Evolutionary conservation across 768 basidiomycete genomes (phyloP), one percentile per base, ranked within the genome.

Genomic region (Thelephora aurantiotincta): DNA sequence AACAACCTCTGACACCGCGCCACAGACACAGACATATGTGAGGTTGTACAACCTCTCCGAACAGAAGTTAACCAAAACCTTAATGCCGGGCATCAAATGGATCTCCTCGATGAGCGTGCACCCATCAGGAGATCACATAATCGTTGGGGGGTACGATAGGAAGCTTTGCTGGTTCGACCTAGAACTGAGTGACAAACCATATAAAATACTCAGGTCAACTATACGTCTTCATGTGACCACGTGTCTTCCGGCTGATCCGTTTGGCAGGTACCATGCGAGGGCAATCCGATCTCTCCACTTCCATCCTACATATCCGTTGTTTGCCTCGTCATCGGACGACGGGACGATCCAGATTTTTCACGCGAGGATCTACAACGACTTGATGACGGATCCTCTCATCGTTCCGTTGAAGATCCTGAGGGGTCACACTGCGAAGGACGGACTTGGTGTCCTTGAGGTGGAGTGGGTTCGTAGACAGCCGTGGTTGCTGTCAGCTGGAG

Each of bases 111-210:
- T 99, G 82, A 93, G 98, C 60, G 75, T 99, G 20, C 96, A 99
- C 65, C 89, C 94, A 18, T 83, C 84, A 45, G 90, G 90, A 23
- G 93, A 98, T 58, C 92, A 99, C 69, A 70, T 99, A 51, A 90
- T 99, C 51, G 88, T 99, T 44, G 96, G 96, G 50, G 90, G 90
- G 43, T 98, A 98, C 63, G 96, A 99, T 68, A 82, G 87, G 55
- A 96, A 97, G 63, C 68, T 99, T 13, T 93, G 91, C 63, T 99
- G 96, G 96, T 98, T 98, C 63, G 96, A 99, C 68, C 70, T 99
- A 54, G 96, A 98, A 58, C 78, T 99, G 48, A 89, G 84, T 55
- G 84, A 88, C 52, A 96, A 94, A 63, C 96, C 96, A 1, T 99
- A 94, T 74, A 97, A 96, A 67, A 79, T 96, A 47, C 68, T 99